phyloP scores from a whole-genome alignment of 2,329 filamentous ascomycete genomes.

The Botrytis porri region DNA sequence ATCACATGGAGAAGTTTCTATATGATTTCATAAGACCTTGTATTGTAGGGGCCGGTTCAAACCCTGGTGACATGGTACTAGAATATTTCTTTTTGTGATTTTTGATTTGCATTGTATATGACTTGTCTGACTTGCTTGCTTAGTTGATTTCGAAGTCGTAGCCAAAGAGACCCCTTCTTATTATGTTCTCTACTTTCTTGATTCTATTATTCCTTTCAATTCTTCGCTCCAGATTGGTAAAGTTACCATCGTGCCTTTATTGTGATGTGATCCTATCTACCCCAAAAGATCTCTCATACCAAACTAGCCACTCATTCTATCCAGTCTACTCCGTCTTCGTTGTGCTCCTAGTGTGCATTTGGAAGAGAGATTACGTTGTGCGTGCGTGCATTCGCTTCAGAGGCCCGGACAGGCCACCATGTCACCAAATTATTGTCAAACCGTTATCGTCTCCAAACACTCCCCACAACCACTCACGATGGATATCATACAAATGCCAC shows the following conservation, averaged over 20 bases:
- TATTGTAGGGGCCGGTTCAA: background rate
- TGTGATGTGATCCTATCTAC: background rate
- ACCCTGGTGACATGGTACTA: background rate
- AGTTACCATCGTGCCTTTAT: background rate
- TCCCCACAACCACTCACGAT: background rate
- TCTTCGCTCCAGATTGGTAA: background rate
- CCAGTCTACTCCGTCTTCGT: background rate
- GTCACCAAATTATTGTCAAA: conserved; percentile 11
- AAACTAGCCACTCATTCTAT: background rate
- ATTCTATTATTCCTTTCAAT: background rate
- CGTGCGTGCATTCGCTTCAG: background rate
- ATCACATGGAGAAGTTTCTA: background rate
- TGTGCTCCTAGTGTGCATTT: conserved; percentile 1
- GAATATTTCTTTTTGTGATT: background rate
- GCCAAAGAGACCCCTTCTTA: background rate
- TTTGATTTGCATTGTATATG: background rate
- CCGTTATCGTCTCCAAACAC: conserved; percentile 5
- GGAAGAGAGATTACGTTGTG: background rate
- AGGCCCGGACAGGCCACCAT: background rate
- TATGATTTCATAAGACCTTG: background rate
- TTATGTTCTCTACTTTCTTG: background rate
- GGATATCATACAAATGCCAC: background rate
- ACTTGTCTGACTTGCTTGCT: background rate
- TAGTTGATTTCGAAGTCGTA: background rate
- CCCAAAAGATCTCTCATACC: background rate